Base-by-base conservation (phyloP, 2,329 filamentous ascomycete species). In the Zymoseptoria passerinii region DNA sequence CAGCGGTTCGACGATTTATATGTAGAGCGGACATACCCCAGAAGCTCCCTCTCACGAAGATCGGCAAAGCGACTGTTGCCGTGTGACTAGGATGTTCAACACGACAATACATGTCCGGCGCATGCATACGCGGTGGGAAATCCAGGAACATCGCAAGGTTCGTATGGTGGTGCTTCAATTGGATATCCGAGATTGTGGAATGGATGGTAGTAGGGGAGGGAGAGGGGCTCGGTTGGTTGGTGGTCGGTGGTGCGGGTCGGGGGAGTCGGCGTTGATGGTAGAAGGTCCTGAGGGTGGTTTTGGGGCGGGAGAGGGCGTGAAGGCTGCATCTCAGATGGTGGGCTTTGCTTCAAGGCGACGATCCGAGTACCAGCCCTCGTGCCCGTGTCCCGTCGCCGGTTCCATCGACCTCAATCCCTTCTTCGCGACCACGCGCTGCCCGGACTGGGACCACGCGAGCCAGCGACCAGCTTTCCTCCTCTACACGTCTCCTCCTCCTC, bases 61-160 rank as follows among this genome's bases (percentile, higher is more conserved):
- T 69, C 61, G 60, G 65, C 63, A 65, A 62, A 63, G 60, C 68
- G 58, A 67, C 69, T 69, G 66, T 65, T 71, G 67, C 63, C 67
- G 67, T 66, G 64, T 64, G 52, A 61, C 61, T 58, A 51, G 35
- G 35, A 16, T 13, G 35, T 44, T 16, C 52, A 65, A 61, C 56
- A 66, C 67, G 66, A 58, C 67, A 71, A 68, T 69, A 71, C 54
- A 65, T 71, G 70, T 70, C 70, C 70, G 70, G 69, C 64, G 67
- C 69, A 48, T 69, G 59, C 57, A 44, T 44, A 44, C 35, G 35
- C 35, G 35, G 35, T 13, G 5, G 35, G 35, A 16, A 6, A n/a
- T 44, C 35, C 35, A 44, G 35, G 35, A 44, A 44, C 13, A 16
- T 16, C 4, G 35, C 35, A 44, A 44, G 35, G 35, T 44, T 44